phyloP scores from a whole-genome alignment of 2,329 filamentous ascomycete species.

The Aspergillus clavatus region DNA sequence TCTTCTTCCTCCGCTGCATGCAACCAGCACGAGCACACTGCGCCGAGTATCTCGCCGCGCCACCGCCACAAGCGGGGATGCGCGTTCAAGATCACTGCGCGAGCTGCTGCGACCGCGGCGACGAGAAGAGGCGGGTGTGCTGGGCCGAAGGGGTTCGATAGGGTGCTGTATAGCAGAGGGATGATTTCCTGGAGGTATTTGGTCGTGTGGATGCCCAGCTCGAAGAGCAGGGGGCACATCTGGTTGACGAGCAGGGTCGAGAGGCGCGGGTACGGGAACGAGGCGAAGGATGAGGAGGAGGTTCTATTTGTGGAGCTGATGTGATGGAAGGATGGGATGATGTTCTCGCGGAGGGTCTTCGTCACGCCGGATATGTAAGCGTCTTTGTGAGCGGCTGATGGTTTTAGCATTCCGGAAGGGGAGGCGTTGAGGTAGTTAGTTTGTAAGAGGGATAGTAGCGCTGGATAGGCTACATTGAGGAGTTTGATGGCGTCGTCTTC shows the following conservation, averaged over 20 bases:
- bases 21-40: constrained; percentile 59
- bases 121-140: constrained; percentile 52
- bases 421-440: constrained; percentile 37
- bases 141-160: constrained; percentile 65
- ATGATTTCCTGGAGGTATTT: constrained; percentile 57
- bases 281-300: constrained; percentile 41
- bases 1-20: constrained; percentile 43
- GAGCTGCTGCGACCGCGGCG: constrained; percentile 51
- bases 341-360: constrained; percentile 30
- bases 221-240: constrained; percentile 22
- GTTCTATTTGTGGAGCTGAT: constrained; percentile 44
- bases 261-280: constrained; percentile 41
- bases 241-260: constrained; percentile 45
- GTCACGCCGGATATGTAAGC: constrained; percentile 22
- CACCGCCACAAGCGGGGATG: constrained; percentile 66
- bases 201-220: constrained; percentile 35
- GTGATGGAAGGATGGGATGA: constrained; percentile 38
- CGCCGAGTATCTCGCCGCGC: constrained; percentile 60
- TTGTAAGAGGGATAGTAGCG: constrained; percentile 56
- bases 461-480: constrained; percentile 61
- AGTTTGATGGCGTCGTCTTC: constrained; percentile 64
- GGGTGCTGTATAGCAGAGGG: constrained; percentile 59
- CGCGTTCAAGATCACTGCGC: constrained; percentile 55
- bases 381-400: constrained; percentile 14
- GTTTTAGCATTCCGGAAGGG: constrained; percentile 22